Base-by-base conservation (phyloP, 1,284 basidiomycete species). In the Uromyces viciae-fabae region DNA sequence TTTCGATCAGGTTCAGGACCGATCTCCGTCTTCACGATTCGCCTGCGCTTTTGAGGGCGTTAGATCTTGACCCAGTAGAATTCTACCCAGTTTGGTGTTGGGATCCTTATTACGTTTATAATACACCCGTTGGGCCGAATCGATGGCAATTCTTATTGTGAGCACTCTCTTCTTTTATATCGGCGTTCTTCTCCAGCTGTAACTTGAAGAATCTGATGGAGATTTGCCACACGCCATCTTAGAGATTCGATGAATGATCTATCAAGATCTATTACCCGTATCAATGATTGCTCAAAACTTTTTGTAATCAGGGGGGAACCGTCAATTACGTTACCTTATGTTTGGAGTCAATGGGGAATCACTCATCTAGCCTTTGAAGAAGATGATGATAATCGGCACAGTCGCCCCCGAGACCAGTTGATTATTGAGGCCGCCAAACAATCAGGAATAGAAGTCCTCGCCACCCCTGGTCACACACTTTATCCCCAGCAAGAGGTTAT, bases 1-100 rank as follows among this genome's bases (percentile, higher is more conserved):
- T 38, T 11, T 42, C 64, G n/a, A 40, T 5, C 42, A 76, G 88
- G 88, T 88, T 88, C 84, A 84, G 88, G 46, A 88, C 88, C 33
- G 89, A 89, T 83, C 84, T 89, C 46, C 86, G 89, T 56, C 83
- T 88, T 28, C 87, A 88, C 83, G 88, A 89, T 77, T 88, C 88
- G 7, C 88, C 88, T 5, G 88, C 88, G 0, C 85, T 89, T 14
- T 83, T 84, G 40, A 86, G 85, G 36, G 88, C 88, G 0, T 84
- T 88, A 15, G 84, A 84, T 22, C 84, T 89, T 33, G 84, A 86
- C 14, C 86, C 88, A 33, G 84, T 87, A 38, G 84, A 85, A 0
- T 86, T 88, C 82, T 88, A 87, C 82, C 88, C 88, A 0, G 85
- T 88, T 80, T 85, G 85, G 85, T 85, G 84, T 49, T 85, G 85